A percentile compares a stretch with the other conserved stretches of the same genome.
Conservation (phyloP, 2,329 filamentous ascomycete species). For the Sordariomycetes sp. region DNA sequence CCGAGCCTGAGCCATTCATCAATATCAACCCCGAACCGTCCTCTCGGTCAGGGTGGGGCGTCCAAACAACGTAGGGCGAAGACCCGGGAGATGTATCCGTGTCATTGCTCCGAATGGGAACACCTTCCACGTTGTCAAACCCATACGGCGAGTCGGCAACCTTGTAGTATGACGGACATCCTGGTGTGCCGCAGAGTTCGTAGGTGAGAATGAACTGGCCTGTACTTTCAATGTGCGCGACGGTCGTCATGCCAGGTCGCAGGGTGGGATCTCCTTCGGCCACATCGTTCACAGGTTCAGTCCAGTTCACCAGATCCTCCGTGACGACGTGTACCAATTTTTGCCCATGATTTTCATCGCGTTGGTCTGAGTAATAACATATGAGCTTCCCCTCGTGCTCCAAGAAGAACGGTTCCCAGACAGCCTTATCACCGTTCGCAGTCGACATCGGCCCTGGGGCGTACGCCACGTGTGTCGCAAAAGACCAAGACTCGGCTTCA, state of each 20-base stretch:
- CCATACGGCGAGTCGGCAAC: constrained; percentile 25
- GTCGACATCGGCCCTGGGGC: constrained; percentile 50
- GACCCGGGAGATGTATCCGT: constrained; percentile 20
- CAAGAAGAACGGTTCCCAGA: constrained; percentile 64
- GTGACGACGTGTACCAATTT: constrained; percentile 56
- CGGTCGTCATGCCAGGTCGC: constrained; percentile 58
- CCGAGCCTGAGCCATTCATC: no score
- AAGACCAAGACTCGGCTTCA: constrained; percentile 53
- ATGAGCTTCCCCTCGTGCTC: constrained; percentile 46
- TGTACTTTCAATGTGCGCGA: constrained; percentile 40
- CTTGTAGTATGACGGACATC: constrained; percentile 36
- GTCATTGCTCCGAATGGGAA: constrained; percentile 21
- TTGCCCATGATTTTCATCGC: constrained; percentile 53
- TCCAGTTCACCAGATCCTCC: constrained; percentile 53
- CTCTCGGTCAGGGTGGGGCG: no score
- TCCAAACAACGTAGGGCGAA: constrained; percentile 35
- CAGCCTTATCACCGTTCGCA: constrained; percentile 26
- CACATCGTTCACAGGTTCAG: constrained; percentile 48
- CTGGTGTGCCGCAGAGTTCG: constrained; percentile 45
- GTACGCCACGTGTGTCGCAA: constrained; percentile 53
- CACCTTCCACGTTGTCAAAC: constrained; percentile 21
- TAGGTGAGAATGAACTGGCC: constrained; percentile 44
- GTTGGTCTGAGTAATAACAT: constrained; percentile 62
- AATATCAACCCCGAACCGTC: no score
- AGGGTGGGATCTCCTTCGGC: constrained; percentile 46